Evolutionary conservation across 805 yeast species (phyloP), one percentile per base, ranked within the genome.

Genomic region (Starmerella lactis-condensi): DNA sequence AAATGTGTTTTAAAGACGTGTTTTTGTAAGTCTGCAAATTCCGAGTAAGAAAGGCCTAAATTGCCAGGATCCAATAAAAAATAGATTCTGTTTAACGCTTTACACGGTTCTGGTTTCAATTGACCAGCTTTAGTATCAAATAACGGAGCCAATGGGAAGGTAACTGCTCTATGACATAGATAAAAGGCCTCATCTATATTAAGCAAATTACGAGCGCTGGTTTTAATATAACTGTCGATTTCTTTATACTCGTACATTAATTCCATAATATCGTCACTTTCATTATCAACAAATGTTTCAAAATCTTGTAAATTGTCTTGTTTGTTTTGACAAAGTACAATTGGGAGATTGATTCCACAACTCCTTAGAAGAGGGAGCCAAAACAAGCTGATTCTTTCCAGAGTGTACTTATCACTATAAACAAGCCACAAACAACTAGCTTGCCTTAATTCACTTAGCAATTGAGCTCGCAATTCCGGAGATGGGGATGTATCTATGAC

Each of bases 351-450:
- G 35, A 85, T 81, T 3, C 98, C 99, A 65, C 81, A 62, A 1
- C 93, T 78, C 38, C 99, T 62, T 45, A 89, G 75, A 61, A 75
- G 67, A 31, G 91, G 89, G 66, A 89, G 73, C 99, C 99, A 89
- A 51, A 82, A 82, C 16, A 85, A 58, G 2, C 93, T 72, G 4
- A 89, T 69, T 28, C 96, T 62, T 50, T 89, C 96, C 49, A 82
- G 89, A 0, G 96, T 81, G 48, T 82, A 89, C 46, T 82, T 93
- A 47, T 83, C 96, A 3, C 89, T 68, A 49, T 83, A 89, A 0
- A 89, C 81, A n/a, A 89, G 63, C 85, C 94, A 76, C 2, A 89
- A 76, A 10, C 82, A 95, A 52, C 78, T 85, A 0, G 95, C 89
- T 32, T 67, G 64, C 28, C 92, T 64, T 39, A 89, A 65, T 48